Evolutionary conservation across 805 yeast genomes (phyloP).

Genomic region (Wickerhamomyces bovis): DNA sequence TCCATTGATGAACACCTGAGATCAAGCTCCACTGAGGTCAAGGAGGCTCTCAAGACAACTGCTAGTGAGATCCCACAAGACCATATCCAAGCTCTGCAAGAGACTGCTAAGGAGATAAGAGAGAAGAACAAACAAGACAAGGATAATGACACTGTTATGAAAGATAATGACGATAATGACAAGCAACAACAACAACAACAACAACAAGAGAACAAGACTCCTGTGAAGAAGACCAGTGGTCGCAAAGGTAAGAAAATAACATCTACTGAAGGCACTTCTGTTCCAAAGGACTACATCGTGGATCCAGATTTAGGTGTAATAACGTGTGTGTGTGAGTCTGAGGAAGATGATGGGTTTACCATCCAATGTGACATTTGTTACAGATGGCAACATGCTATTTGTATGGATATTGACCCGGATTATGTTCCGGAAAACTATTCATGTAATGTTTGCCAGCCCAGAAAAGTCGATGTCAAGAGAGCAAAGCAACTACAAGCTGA

Average conservation of each 20-base stretch:
- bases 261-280: background rate
- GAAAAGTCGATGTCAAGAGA: slow-evolving; percentile 36
- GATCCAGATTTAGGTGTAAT: slow-evolving; percentile 81
- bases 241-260: slow-evolving; percentile 9
- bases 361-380: slow-evolving; percentile 91
- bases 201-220: background rate
- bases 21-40: background rate
- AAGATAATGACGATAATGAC: slow-evolving; percentile 1
- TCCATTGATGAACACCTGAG: slow-evolving; percentile 14
- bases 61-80: slow-evolving; percentile 1
- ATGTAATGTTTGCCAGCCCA: slow-evolving; percentile 71
- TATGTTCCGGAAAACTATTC: slow-evolving; percentile 79
- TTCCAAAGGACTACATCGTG: slow-evolving; percentile 41
- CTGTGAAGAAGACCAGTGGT: background rate
- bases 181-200: background rate
- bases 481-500: slow-evolving; percentile 37
- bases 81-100: background rate
- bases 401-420: slow-evolving; percentile 73
- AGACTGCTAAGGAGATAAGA: background rate
- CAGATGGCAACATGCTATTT: slow-evolving; percentile 94
- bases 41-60: slow-evolving; percentile 4
- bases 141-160: background rate
- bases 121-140: background rate
- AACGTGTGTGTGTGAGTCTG: slow-evolving; percentile 83
- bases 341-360: slow-evolving; percentile 89